A percentile compares a stretch with the other conserved stretches of the same genome.
These are phyloP conservation scores for Brachypodium distachyon DNA, from an alignment of 202 grass and related monocot species.

Conservation along the genomic window DNA sequence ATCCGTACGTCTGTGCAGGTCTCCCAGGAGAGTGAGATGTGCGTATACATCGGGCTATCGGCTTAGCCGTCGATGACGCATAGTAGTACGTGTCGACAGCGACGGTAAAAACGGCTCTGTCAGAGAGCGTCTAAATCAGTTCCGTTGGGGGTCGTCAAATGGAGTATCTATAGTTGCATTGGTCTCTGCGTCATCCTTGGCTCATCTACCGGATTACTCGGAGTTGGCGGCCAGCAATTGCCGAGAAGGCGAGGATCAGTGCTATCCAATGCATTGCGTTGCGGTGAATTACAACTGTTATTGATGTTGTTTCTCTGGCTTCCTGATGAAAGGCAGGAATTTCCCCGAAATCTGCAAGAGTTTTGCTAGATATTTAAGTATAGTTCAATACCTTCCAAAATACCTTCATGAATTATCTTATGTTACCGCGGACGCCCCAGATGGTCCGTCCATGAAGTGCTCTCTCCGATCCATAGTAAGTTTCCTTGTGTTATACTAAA, in stretches of 20 bases:
- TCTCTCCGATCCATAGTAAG: neutral
- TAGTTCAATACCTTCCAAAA: neutral
- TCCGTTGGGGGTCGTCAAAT: neutral
- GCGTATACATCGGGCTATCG: no score
- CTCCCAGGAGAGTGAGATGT: no score
- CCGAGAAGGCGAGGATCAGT: no score
- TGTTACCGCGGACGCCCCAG: neutral
- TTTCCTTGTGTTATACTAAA: no score
- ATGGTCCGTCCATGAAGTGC: no score
- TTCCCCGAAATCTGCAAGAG: neutral
- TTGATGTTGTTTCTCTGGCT: neutral
- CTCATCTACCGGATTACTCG: neutral
- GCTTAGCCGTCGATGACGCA: neutral
- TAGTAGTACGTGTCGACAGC: neutral
- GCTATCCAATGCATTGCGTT: neutral
- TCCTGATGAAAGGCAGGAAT: neutral
- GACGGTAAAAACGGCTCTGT: constrained; percentile 3
- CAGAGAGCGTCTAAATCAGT: neutral
- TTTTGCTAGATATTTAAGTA: neutral
- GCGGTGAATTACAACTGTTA: no score
- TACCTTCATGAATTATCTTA: neutral
- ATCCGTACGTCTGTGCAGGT: neutral
- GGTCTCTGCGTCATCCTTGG: constrained; percentile 7
- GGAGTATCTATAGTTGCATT: constrained; percentile 23
- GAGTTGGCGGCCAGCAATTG: neutral